Percentiles rank a stretch among this genome's conserved stretches.
phyloP scores from a whole-genome alignment of 2,329 filamentous ascomycete genomes.

The Arachnomyces sp. region DNA sequence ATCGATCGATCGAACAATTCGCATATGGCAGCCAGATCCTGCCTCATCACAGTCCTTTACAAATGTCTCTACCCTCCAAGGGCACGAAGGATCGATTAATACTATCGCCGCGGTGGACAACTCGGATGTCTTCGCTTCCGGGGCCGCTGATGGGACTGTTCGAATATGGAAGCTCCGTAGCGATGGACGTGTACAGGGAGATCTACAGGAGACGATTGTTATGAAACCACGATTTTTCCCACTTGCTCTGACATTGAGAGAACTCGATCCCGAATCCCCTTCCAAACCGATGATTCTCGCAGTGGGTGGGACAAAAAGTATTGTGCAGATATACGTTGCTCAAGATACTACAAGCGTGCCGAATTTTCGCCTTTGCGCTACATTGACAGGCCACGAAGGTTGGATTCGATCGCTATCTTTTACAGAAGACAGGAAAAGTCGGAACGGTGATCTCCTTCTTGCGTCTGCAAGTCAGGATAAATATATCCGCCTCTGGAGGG shows the following conservation, averaged over 20 bases:
- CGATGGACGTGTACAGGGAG: slow-evolving; percentile 26
- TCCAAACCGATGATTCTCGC: slow-evolving; percentile 57
- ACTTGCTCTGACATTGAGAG: slow-evolving; percentile 62
- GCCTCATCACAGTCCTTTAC: slow-evolving; percentile 28
- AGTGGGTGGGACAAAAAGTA: slow-evolving; percentile 73
- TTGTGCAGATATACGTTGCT: slow-evolving; percentile 71
- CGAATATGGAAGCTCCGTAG: slow-evolving; percentile 59
- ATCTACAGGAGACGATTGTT: slow-evolving; percentile 62
- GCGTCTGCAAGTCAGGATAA: slow-evolving; percentile 96
- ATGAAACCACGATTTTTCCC: slow-evolving; percentile 77
- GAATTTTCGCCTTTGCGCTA: slow-evolving; percentile 65
- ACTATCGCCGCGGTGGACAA: slow-evolving; percentile 43
- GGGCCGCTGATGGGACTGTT: slow-evolving; percentile 56
- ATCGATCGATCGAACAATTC: slow-evolving; percentile 69
- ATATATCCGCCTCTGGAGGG: slow-evolving; percentile 87
- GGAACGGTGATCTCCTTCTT: slow-evolving; percentile 63
- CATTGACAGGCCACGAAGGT: slow-evolving; percentile 80
- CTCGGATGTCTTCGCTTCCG: slow-evolving; percentile 47
- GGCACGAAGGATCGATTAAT: slow-evolving; percentile 71
- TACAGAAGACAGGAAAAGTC: slow-evolving; percentile 50
- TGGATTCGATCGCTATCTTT: slow-evolving; percentile 89
- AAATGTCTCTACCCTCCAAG: slow-evolving; percentile 46
- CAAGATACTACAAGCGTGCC: slow-evolving; percentile 30
- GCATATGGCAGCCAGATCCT: slow-evolving; percentile 47
- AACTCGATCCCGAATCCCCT: slow-evolving; percentile 45